Base-by-base conservation (phyloP, 768 basidiomycete genomes). In the Xerocomellus chrysenteron region DNA sequence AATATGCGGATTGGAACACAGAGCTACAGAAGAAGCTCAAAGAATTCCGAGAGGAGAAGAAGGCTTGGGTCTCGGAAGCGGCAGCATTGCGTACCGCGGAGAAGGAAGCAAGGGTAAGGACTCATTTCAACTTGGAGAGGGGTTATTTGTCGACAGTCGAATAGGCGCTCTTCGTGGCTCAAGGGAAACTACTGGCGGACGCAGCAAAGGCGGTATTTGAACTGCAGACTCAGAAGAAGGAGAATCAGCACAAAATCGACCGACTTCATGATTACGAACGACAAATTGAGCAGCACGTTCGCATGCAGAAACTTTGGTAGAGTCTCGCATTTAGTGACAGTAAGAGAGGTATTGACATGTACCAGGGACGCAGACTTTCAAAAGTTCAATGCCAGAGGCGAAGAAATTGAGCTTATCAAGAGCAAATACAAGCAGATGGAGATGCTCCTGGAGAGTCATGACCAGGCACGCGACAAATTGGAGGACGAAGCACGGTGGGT, bases 1-100 rank as follows among this genome's bases (percentile, higher is more conserved):
- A 89, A 63, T 92, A 90, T 65, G 82, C 83, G 3, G 90, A 92
- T 55, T 95, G 91, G 88, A 92, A 92, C 61, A 80, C 76, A 4
- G 85, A 92, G 56, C 72, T 94, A n/a, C 86, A 90, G 65, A 84
- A 86, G 55, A 90, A 88, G 68, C 74, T 93, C 54, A 82, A 80
- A 52, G 84, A 84, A 47, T 77, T 91, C 47, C 79, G 91, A 47
- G 89, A 91, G 49, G 88, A 94, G 67, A 92, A 91, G 71, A 86
- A 84, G 66, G 74, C 76, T 5, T 94, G 92, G 90, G 77, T 83
- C 40, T 74, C 74, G 0, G 91, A 94, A 64, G 84, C 87, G 16
- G 83, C 84, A 7, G 73, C 75, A 11, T 77, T 95, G 54, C 82
- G 88, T 14, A 82, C 82, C 9, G 84, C 84, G 30, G 81, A 92